Base-by-base conservation (phyloP, 768 basidiomycete genomes). In the Tricholoma furcatifolium region DNA sequence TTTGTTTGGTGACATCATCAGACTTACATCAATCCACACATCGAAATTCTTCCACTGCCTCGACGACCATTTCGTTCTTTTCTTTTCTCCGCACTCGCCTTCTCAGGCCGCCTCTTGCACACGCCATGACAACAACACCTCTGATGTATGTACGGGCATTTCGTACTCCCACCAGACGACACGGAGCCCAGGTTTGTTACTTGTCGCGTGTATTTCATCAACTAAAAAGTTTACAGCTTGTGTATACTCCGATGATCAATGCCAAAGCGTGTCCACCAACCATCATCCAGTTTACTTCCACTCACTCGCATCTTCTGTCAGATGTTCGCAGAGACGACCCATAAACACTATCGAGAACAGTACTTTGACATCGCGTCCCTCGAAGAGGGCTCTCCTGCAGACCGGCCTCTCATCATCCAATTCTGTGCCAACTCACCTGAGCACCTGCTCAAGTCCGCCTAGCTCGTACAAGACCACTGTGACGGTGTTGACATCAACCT, bases 161-260 rank as follows among this genome's bases (percentile, higher is more conserved):
- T 90, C 81, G 96, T 56, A 81, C 81, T 53, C 73, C 98, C 21
- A 89, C 90, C 6, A 78, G 94, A 53, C 74, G 84, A 52, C 91
- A 94, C 64, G 91, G 91, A 24, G 88, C 87, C 27, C 83, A 93
- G 69, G 90, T 89, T 51, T 60, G 75, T 65, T 11, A 38, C 46
- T 32, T 34, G 18, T 11, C 10, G 18, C 18, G 6, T 9, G 18
- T 14, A 10, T 5, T 15, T 10, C 4, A 11, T 31, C 9, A 48
- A 38, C 41, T 51, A 7, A 51, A 6, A 8, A 38, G 49, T 47
- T 36, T 43, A 35, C 62, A 94, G 83, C 79, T 98, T 18, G 80
- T 83, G n/a, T 98, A 97, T 65, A 94, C 95, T 0, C 97, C 97
- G 15, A 99, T 99, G 97, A 97, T 99, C 62, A 92, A 96, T 57